phyloP scores from a whole-genome alignment of 371 early-diverging fungal genomes.

The Rhizomucor miehei region DNA sequence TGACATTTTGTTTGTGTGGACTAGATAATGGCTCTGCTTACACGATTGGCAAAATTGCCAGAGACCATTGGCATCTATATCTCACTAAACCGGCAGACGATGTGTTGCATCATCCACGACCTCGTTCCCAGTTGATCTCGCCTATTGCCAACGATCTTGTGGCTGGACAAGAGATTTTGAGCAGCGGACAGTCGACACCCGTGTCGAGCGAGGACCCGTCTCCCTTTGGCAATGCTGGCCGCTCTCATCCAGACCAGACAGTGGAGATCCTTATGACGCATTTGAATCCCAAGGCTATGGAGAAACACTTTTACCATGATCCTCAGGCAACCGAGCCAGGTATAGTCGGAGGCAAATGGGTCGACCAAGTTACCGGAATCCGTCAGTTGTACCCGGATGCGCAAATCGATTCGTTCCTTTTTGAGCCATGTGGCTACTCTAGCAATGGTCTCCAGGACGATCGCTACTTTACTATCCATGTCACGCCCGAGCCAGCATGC shows the following conservation, averaged over 20 bases:
- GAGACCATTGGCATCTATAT: constrained; percentile 95
- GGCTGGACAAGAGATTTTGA: constrained; percentile 11
- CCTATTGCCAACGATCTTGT: not conserved
- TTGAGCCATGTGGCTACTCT: constrained; percentile 94
- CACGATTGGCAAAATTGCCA: constrained; percentile 88
- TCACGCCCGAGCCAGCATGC: constrained; percentile 94
- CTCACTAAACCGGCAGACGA: constrained; percentile 68
- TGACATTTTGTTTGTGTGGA: not conserved
- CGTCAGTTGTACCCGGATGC: constrained; percentile 75
- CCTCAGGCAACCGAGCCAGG: constrained; percentile 42
- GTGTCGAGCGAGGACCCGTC: constrained; percentile 32
- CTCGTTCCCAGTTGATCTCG: not conserved
- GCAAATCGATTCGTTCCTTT: constrained; percentile 81
- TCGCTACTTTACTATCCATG: constrained; percentile 93
- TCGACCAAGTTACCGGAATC: constrained; percentile 77
- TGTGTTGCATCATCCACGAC: constrained; percentile 31
- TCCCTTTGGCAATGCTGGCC: constrained; percentile 38
- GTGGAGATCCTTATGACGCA: constrained; percentile 96
- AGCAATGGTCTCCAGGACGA: constrained; percentile 80
- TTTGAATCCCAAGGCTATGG: constrained; percentile 75
- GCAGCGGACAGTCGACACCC: constrained; percentile 37
- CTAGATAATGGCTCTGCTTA: constrained; percentile 79
- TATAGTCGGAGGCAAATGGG: constrained; percentile 57
- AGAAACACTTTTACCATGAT: constrained; percentile 63
- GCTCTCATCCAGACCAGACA: constrained; percentile 74